Conservation (phyloP, 495 filamentous ascomycete genomes). For the Filosporella fistucella region DNA sequence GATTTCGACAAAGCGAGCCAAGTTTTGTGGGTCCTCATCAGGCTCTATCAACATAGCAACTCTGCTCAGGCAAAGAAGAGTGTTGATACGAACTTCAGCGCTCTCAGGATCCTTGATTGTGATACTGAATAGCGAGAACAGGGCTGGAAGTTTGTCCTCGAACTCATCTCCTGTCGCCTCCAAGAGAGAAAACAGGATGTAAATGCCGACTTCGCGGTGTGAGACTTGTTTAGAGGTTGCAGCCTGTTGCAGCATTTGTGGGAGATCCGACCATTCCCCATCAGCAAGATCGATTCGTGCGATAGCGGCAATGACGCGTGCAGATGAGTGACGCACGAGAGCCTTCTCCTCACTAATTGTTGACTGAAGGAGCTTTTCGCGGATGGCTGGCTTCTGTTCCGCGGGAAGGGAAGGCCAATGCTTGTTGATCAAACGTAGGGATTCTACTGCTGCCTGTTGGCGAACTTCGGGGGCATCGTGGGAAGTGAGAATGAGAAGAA, state of each 20-base stretch:
- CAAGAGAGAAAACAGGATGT: constrained; percentile 86
- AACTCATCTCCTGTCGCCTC: constrained; percentile 80
- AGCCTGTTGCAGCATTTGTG: constrained; percentile 68
- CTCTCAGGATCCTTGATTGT: constrained; percentile 91
- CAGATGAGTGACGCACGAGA: constrained; percentile 77
- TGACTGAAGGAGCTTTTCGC: constrained; percentile 75
- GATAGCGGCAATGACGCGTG: constrained; percentile 81
- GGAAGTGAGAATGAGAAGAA: constrained; percentile 78
- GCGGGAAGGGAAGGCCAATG: constrained; percentile 66
- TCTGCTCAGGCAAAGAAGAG: constrained; percentile 86
- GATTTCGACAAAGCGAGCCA: constrained; percentile 68
- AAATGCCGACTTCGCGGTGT: constrained; percentile 86
- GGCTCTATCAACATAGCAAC: constrained; percentile 82
- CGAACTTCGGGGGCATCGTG: constrained; percentile 68
- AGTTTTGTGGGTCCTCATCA: constrained; percentile 70
- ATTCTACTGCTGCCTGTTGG: constrained; percentile 88
- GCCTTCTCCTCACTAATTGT: constrained; percentile 71
- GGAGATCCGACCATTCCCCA: constrained; percentile 80
- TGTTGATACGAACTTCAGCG: constrained; percentile 88
- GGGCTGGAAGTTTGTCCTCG: constrained; percentile 66
- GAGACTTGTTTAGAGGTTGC: constrained; percentile 63
- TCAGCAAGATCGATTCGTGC: constrained; percentile 83
- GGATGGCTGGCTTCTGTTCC: constrained; percentile 69
- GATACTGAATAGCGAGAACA: constrained; percentile 78
- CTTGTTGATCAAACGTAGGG: constrained; percentile 72